Percentiles rank a stretch among this genome's conserved stretches.
Evolutionary conservation across 495 filamentous ascomycete species (phyloP).

Genomic region (Amniculicola lignicola): DNA sequence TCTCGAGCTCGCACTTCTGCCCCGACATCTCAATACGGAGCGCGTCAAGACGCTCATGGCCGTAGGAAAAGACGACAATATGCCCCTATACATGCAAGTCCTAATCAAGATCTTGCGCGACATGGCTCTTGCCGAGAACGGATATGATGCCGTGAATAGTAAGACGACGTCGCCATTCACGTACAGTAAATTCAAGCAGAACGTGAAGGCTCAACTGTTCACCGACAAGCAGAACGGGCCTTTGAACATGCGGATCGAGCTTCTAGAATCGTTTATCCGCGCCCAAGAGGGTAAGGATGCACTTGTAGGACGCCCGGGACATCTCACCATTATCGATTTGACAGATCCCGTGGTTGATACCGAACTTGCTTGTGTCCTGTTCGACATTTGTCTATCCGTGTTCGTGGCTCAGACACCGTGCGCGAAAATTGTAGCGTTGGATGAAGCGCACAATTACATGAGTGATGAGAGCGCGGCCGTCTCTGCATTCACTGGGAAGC

Average conservation of each 20-base stretch:
- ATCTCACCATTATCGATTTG: slow-evolving; percentile 70
- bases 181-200: slow-evolving; percentile 6
- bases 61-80: slow-evolving; percentile 46
- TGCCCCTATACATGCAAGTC: slow-evolving; percentile 62
- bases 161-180: not conserved
- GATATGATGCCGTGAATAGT: too few relatives aligned
- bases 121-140: not conserved
- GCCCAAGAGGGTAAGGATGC: slow-evolving; percentile 13
- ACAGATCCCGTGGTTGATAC: slow-evolving; percentile 67
- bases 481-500: slow-evolving; percentile 55
- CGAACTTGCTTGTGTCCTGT: slow-evolving; percentile 62
- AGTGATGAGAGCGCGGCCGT: slow-evolving; percentile 48
- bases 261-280: slow-evolving; percentile 47
- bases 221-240: slow-evolving; percentile 37
- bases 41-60: slow-evolving; percentile 71
- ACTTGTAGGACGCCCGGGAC: slow-evolving; percentile 46
- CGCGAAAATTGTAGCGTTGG: slow-evolving; percentile 55
- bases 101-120: slow-evolving; percentile 53
- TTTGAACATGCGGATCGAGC: slow-evolving; percentile 43
- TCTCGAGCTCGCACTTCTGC: slow-evolving; percentile 54
- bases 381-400: slow-evolving; percentile 55
- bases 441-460: slow-evolving; percentile 60
- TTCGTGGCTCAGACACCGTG: slow-evolving; percentile 6
- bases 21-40: slow-evolving; percentile 59
- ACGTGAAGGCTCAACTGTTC: slow-evolving; percentile 29